Percentiles rank a stretch among this genome's conserved stretches.
Evolutionary conservation across 257 asterid genomes (phyloP).

Genomic region (Nicotiana otophora): DNA sequence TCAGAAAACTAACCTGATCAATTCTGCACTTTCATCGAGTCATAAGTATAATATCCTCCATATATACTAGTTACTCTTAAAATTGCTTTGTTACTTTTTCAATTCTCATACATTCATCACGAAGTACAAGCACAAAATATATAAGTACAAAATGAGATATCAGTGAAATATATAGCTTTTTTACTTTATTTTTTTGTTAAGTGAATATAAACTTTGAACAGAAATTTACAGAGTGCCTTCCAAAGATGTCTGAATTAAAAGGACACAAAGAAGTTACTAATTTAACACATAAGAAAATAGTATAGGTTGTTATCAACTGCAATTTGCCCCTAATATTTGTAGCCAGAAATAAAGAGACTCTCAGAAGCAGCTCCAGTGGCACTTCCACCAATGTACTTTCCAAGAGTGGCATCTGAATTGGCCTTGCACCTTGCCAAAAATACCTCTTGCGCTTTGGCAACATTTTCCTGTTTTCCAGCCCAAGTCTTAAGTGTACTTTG

Average conservation of each 20-base stretch:
- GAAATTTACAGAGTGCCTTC: not conserved
- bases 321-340: conserved; percentile 40
- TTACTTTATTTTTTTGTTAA: not conserved
- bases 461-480: conserved; percentile 72
- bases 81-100: no score
- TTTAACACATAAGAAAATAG: not conserved
- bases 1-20: no score
- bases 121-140: no score
- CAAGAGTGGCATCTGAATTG: conserved; percentile 71
- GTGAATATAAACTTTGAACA: not conserved
- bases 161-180: not conserved
- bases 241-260: not conserved
- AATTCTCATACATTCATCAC: no score
- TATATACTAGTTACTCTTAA: no score
- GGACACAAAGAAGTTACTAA: not conserved
- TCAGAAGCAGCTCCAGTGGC: conserved; percentile 54
- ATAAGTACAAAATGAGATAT: not conserved
- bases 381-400: conserved; percentile 55
- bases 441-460: conserved; percentile 60
- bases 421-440: conserved; percentile 73
- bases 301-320: not conserved
- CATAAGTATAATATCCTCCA: no score
- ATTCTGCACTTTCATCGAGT: no score
- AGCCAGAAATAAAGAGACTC: conserved; percentile 55
- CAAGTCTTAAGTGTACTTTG: conserved; percentile 76